Conservation (phyloP, 805 yeast genomes). For the Ogataea zsoltii region DNA sequence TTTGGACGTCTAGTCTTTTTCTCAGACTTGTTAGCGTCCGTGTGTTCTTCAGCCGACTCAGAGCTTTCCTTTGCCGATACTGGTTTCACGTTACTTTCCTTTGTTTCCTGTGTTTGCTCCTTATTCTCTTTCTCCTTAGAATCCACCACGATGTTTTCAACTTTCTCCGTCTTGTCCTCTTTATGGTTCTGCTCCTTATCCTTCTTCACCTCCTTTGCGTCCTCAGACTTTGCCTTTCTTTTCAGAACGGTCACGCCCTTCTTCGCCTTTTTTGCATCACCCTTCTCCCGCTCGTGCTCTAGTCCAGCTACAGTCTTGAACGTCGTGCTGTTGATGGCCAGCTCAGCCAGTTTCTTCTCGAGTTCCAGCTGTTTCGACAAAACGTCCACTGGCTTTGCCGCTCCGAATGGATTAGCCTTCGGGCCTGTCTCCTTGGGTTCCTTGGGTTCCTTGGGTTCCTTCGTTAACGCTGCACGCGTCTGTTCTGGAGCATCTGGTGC, state of each 20-base stretch:
- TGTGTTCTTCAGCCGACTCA: constrained; percentile 4
- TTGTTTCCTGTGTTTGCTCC: not conserved
- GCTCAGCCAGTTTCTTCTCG: constrained; percentile 46
- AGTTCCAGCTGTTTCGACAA: constrained; percentile 62
- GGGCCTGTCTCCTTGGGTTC: constrained; percentile 26
- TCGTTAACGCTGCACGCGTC: constrained; percentile 16
- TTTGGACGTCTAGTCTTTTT: constrained; percentile 4
- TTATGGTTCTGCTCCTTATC: not conserved
- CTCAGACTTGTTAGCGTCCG: constrained; percentile 3
- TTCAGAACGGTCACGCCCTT: constrained; percentile 2
- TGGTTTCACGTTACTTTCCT: not conserved
- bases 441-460: too few species aligned
- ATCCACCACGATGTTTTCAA: too few species aligned
- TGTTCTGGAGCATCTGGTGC: constrained; percentile 14
- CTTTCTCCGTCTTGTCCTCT: not conserved
- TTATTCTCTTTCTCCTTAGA: not conserved
- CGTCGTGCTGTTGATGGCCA: constrained; percentile 49
- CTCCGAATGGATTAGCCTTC: constrained; percentile 73
- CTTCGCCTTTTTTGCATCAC: constrained; percentile 5
- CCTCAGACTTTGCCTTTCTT: constrained; percentile 3
- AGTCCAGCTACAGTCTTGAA: constrained; percentile 31
- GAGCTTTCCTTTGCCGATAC: not conserved
- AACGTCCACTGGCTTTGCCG: constrained; percentile 84
- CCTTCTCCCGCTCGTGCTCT: constrained; percentile 19
- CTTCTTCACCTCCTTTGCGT: constrained; percentile 5